Conservation (phyloP, 352 stramenopile species). For the Vaucheria bursata region DNA sequence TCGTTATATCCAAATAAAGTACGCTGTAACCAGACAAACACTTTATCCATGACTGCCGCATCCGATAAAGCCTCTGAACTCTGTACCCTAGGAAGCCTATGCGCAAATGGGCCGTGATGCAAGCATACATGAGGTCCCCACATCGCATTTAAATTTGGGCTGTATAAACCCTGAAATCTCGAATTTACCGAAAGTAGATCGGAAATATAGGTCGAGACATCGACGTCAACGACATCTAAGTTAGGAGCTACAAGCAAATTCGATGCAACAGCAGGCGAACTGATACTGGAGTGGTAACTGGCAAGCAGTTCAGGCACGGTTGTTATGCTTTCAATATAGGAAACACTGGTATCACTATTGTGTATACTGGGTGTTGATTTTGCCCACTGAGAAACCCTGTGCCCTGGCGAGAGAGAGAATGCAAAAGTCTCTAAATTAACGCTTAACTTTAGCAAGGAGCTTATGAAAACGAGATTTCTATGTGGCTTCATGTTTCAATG, state of each 20-base stretch:
- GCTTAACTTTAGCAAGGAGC: too few species aligned
- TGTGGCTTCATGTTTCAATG: too few species aligned
- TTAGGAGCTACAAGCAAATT: slow-evolving; percentile 3
- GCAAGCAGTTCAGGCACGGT: neutral
- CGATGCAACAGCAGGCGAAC: neutral
- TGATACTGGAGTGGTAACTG: neutral
- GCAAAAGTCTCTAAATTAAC: too few species aligned
- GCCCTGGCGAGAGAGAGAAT: too few species aligned
- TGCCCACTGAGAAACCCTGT: too few species aligned
- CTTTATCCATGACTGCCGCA: slow-evolving; percentile 11
- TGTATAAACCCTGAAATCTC: neutral
- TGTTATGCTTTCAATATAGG: neutral
- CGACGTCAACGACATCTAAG: neutral
- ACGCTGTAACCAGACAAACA: slow-evolving; percentile 46
- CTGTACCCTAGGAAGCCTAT: neutral
- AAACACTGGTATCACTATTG: too few species aligned
- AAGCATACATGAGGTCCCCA: neutral
- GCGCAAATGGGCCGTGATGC: neutral
- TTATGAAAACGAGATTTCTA: too few species aligned
- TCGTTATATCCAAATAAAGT: slow-evolving; percentile 37
- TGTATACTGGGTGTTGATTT: too few species aligned
- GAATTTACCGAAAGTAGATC: neutral
- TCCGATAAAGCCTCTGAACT: neutral
- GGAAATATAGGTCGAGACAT: neutral
- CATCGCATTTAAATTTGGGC: neutral